phyloP scores from a whole-genome alignment of 768 basidiomycete species.

The Suillus ampliporus region DNA sequence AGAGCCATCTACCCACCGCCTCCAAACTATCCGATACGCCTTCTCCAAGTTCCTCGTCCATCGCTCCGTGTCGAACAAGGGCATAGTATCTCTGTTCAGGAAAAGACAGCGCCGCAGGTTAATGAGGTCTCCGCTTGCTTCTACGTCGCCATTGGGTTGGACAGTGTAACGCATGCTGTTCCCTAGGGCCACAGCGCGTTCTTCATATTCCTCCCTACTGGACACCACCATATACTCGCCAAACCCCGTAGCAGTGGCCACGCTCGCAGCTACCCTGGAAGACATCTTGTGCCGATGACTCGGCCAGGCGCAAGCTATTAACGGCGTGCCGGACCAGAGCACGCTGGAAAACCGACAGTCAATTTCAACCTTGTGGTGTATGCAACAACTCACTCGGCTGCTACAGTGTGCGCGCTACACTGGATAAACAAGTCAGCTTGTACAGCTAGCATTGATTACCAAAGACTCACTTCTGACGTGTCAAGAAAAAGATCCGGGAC shows the following conservation, averaged over 20 bases:
- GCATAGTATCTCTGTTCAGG: conserved; percentile 45
- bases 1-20: conserved; percentile 52
- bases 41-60: conserved; percentile 56
- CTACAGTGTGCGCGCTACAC: conserved; percentile 60
- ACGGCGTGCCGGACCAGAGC: conserved; percentile 57
- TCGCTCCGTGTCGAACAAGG: conserved; percentile 53
- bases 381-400: conserved; percentile 47
- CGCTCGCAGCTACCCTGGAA: conserved; percentile 55
- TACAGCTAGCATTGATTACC: neutral
- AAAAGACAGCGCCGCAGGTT: conserved; percentile 48
- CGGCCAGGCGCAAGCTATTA: conserved; percentile 51
- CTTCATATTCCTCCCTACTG: conserved; percentile 50
- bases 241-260: conserved; percentile 52
- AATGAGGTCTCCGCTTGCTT: conserved; percentile 42
- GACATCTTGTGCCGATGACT: conserved; percentile 54
- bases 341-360: conserved; percentile 38
- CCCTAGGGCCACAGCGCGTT: conserved; percentile 49
- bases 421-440: conserved; percentile 18
- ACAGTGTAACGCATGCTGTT: conserved; percentile 27
- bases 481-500: conserved; percentile 59
- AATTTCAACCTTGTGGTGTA: conserved; percentile 5
- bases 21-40: conserved; percentile 49
- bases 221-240: conserved; percentile 53
- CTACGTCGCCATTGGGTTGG: conserved; percentile 16
- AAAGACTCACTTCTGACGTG: conserved; percentile 49